Evolutionary conservation across 192 early-diverging fungal genomes (phyloP).

Genomic region (Rhizophagus sp.): DNA sequence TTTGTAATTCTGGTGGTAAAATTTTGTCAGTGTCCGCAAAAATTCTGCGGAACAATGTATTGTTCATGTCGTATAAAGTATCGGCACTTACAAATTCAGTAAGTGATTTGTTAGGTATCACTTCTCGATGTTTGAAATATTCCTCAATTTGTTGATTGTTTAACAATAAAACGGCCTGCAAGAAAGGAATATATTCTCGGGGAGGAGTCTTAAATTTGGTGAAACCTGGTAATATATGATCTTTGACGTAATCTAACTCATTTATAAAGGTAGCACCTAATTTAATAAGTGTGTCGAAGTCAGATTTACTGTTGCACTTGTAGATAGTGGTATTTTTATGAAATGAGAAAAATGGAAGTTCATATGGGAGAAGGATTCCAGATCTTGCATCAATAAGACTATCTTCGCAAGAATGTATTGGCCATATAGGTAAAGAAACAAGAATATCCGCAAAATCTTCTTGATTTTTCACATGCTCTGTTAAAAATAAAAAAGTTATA

Average conservation of each 20-base stretch:
- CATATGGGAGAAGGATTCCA: background rate
- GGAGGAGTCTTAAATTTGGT: background rate
- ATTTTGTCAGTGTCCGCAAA: background rate
- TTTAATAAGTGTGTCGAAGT: background rate
- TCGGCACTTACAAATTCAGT: background rate
- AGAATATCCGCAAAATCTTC: background rate
- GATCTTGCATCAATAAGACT: background rate
- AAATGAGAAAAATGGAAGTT: background rate
- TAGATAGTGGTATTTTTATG: background rate
- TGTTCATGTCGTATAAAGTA: background rate
- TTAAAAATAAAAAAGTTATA: background rate
- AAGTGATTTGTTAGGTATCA: background rate
- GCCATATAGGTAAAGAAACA: constrained; percentile 1
- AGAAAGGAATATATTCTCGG: background rate
- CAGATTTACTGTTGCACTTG: background rate
- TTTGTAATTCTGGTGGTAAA: background rate
- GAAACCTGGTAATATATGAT: background rate
- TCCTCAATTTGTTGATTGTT: background rate
- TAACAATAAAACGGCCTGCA: background rate
- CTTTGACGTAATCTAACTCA: background rate
- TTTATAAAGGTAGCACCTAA: background rate
- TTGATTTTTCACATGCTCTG: no score
- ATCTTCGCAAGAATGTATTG: background rate
- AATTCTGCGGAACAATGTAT: background rate
- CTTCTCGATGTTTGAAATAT: background rate